Base-by-base conservation (phyloP, 2,329 filamentous ascomycete species). In the Fusarium guadeloupense region DNA sequence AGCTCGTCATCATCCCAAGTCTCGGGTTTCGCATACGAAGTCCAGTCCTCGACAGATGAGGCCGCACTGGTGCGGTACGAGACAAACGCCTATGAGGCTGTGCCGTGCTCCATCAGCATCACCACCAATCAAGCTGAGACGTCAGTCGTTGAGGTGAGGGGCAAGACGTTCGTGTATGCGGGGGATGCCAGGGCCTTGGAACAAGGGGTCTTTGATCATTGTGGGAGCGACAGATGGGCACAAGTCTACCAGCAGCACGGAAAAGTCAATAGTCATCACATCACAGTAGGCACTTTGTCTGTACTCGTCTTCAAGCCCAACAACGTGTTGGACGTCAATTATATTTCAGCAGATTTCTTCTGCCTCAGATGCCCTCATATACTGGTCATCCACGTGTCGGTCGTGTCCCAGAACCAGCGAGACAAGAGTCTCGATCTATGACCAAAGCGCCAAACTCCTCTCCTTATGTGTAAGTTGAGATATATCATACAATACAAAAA, bases 401-500 rank as follows among this genome's bases (percentile, higher is more conserved):
- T 19, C 49, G 47, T 39, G 40, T 42, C 52, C 30, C 55, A 56
- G 34, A 38, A 55, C 50, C 17, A 41, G 45, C 59, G 38, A 26
- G 54, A 28, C 20, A 35, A 17, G 21, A 26, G 44, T 33, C 45
- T 42, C 44, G 43, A 54, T 46, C 16, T 20, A 20, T 34, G 42
- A 45, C 31, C 20, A 40, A 47, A 14, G 33, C 48, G 51, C 55
- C 58, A 43, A 54, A 64, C 60, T 54, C 55, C 44, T 46, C 49
- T 37, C 30, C 55, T 34, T 59, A 66, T 68, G 56, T 54, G 47
- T 25, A 52, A 39, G 44, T 48, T 44, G 21, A 48, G 23, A 64
- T 46, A 55, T 64, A 53, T 62, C 58, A 54, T 68, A 59, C 64
- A 62, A 38, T 28, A 41, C 35, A 35, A 54, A 54, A 31, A 41